These are phyloP conservation scores for Sambucus nigra DNA, from an alignment of 129 eudicot genomes.

Conservation along the genomic window DNA sequence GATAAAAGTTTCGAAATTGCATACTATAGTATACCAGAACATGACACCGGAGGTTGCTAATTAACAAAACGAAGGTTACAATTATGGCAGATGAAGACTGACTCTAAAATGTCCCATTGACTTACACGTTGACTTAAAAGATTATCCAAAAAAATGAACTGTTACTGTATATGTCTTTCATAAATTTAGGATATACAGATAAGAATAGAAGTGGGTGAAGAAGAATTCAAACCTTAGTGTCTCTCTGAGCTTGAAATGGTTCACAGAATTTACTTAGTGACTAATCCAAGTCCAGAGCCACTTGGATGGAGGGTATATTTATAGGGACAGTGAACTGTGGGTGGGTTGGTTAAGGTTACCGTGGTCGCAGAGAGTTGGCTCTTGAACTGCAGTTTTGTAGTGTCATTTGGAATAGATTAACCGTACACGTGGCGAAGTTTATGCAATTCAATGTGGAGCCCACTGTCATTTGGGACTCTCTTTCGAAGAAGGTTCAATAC, in stretches of 20 bases:
- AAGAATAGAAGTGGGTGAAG: neutral
- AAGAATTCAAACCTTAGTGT: constrained; percentile 5
- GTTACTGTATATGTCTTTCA: no score
- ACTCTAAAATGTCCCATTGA: neutral
- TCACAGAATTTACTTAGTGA: neutral
- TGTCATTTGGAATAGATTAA: neutral
- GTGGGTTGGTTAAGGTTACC: neutral
- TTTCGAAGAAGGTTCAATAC: no score
- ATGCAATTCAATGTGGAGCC: neutral
- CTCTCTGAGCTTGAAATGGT: neutral
- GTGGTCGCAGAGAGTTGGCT: constrained; percentile 6
- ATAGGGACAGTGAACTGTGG: neutral
- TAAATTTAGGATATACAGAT: neutral
- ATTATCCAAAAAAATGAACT: neutral
- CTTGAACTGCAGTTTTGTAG: neutral
- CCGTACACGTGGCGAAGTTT: constrained; percentile 1
- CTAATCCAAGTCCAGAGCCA: neutral
- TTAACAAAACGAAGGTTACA: neutral
- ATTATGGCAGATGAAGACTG: neutral
- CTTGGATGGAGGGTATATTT: neutral
- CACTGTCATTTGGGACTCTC: no score
- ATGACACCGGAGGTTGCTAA: neutral
- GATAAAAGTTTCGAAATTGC: no score
- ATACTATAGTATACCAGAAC: neutral
- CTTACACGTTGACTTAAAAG: neutral